phyloP scores from a whole-genome alignment of 805 yeast genomes.

The Komagataella pseudopastoris region DNA sequence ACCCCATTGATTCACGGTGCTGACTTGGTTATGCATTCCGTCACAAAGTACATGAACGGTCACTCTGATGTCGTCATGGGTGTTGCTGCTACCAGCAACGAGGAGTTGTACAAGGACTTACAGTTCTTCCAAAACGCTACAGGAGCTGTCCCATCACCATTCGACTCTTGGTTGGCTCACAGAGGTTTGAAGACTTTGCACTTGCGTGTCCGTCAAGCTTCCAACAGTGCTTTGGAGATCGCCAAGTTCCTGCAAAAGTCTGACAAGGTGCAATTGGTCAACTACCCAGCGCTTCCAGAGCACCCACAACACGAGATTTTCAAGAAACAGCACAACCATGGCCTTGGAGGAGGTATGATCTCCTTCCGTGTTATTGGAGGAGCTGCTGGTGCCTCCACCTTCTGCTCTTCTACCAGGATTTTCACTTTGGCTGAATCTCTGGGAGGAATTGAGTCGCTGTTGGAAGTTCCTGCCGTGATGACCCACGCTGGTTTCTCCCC shows the following conservation, averaged over 20 bases:
- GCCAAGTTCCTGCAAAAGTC: conserved; percentile 46
- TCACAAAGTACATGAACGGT: conserved; percentile 84
- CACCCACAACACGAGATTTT: conserved; percentile 56
- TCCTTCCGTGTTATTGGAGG: conserved; percentile 81
- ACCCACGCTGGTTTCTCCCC: conserved; percentile 85
- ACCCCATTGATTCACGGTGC: conserved; percentile 79
- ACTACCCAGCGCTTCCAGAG: conserved; percentile 71
- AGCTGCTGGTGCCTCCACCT: conserved; percentile 58
- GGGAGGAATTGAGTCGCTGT: conserved; percentile 79
- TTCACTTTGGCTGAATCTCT: conserved; percentile 84
- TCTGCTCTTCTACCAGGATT: conserved; percentile 60
- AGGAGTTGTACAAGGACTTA: conserved; percentile 44
- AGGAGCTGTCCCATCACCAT: conserved; percentile 84
- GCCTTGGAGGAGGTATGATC: conserved; percentile 86
- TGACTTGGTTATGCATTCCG: conserved; percentile 79
- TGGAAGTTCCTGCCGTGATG: conserved; percentile 86
- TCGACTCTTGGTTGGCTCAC: conserved; percentile 88
- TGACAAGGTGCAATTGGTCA: conserved; percentile 47
- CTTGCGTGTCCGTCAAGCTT: conserved; percentile 61
- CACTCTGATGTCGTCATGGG: conserved; percentile 90
- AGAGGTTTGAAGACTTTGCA: conserved; percentile 83
- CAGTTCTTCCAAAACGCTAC: conserved; percentile 77
- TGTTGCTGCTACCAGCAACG: conserved; percentile 57
- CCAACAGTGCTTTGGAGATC: conserved; percentile 50
- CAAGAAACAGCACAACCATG: conserved; percentile 63